Conservation (phyloP, 441 rosid species). For the Erysimum pusillum region DNA sequence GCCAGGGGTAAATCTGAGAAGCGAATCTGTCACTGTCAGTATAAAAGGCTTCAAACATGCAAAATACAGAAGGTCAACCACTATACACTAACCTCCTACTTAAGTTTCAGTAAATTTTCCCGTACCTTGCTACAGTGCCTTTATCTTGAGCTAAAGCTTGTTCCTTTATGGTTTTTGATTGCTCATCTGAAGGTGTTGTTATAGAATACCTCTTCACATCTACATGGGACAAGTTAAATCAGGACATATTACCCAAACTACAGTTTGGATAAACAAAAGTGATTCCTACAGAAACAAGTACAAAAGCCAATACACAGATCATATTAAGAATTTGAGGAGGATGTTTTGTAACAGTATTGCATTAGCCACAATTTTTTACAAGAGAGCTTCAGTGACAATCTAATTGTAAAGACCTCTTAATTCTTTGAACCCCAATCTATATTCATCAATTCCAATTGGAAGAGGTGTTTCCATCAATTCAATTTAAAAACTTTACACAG, state of each 20-base stretch:
- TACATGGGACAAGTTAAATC: conserved; percentile 48
- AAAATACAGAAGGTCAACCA: conserved; percentile 42
- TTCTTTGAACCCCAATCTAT: neutral
- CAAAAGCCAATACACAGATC: neutral
- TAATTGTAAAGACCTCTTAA: neutral
- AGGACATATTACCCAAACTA: neutral
- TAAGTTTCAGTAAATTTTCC: conserved; percentile 30
- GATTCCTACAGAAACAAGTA: conserved; percentile 5
- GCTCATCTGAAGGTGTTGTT: conserved; percentile 31
- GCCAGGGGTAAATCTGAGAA: conserved; percentile 54
- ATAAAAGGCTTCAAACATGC: conserved; percentile 37
- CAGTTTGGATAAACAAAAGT: neutral
- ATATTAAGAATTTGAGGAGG: neutral
- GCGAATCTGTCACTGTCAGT: conserved; percentile 53
- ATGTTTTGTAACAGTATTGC: neutral
- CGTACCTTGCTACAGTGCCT: conserved; percentile 61
- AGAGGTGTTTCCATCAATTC: conserved; percentile 26
- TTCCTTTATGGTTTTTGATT: conserved; percentile 43
- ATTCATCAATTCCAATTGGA: neutral
- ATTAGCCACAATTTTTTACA: neutral
- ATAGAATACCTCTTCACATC: conserved; percentile 53
- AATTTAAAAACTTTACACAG: conserved; percentile 14
- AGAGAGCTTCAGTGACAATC: neutral
- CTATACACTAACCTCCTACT: conserved; percentile 27
- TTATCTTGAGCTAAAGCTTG: conserved; percentile 40